Base-by-base conservation (phyloP, 1,284 basidiomycete species). In the Baeospora myosura region DNA sequence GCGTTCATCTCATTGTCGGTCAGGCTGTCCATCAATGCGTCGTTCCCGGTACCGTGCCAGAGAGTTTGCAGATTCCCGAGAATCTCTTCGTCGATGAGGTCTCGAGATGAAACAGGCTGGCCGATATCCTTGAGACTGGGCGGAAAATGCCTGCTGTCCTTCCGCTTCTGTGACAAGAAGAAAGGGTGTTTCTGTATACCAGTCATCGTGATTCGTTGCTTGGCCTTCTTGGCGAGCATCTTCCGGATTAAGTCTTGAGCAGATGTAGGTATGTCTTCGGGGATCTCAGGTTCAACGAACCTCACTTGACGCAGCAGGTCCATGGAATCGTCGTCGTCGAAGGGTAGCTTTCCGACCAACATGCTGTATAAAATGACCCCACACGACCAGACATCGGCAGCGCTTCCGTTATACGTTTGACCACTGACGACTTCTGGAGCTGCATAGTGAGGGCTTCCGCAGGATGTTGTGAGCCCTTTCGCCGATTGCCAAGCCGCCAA, bases 351-450 rank as follows among this genome's bases (percentile, higher is more conserved):
- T 4, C 93, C 95, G n/a, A 83, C 85, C 20, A 98, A 73, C 11
- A 98, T 71, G 10, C 92, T 93, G 54, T 87, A 95, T 41, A 99
- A 76, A 53, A 98, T 95, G 60, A 98, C 84, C 44, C 96, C 96
- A 59, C 95, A 98, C 24, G 92, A 96, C 96, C 96, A 98, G 59
- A 97, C 92, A 63, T 99, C 96, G 30, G 92, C 84, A 12, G 80
- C 76, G 1, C 84, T 78, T 18, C 95, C 96, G 54, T 94, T 81
- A 63, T 98, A 99, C 20, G 84, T 80, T 44, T 78, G 71, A 14
- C 91, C 91, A 62, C 74, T 74, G 58, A 88, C 81, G 46, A 99
- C 88, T 67, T 98, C 95, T 1, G 95, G 96, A n/a, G 88, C 87
- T 29, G 94, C 94, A 52, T 99, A 99, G 62, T 98, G 95, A 31